phyloP scores from a whole-genome alignment of 495 filamentous ascomycete species.

The Podospora comata region DNA sequence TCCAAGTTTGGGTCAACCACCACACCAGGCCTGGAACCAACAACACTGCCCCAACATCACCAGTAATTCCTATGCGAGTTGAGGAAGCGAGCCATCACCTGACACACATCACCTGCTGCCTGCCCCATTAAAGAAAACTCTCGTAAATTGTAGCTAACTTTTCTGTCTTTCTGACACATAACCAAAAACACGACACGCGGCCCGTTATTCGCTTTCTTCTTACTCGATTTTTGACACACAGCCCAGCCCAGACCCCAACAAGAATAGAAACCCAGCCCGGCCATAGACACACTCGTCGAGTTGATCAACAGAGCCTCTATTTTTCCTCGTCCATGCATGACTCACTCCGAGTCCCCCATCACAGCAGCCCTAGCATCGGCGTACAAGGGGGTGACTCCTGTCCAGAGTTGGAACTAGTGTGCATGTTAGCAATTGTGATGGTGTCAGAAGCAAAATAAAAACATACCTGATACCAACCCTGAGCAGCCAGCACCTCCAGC shows the following conservation, averaged over 20 bases:
- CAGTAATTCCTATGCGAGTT: too few relatives aligned
- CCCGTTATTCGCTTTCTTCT: background rate
- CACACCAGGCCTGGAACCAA: too few relatives aligned
- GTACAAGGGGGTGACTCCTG: constrained; percentile 69
- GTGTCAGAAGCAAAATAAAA: background rate
- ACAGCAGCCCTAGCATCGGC: constrained; percentile 58
- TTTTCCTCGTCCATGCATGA: background rate
- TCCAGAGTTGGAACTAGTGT: constrained; percentile 70
- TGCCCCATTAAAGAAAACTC: background rate
- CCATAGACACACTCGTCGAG: background rate
- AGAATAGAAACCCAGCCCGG: too few relatives aligned
- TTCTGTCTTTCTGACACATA: background rate
- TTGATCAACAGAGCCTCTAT: background rate
- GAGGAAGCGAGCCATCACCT: background rate
- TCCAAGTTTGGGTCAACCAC: too few relatives aligned
- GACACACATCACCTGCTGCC: background rate
- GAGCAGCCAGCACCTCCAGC: constrained; percentile 83
- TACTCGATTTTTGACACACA: background rate
- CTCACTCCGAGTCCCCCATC: constrained; percentile 30
- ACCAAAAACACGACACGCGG: background rate
- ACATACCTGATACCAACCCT: constrained; percentile 71
- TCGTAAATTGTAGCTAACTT: background rate
- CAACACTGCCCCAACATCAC: too few relatives aligned
- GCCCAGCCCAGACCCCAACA: background rate
- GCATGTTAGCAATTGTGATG: background rate